phyloP scores from a whole-genome alignment of 31 red algal species.

The Bonnemaisonia californica region DNA sequence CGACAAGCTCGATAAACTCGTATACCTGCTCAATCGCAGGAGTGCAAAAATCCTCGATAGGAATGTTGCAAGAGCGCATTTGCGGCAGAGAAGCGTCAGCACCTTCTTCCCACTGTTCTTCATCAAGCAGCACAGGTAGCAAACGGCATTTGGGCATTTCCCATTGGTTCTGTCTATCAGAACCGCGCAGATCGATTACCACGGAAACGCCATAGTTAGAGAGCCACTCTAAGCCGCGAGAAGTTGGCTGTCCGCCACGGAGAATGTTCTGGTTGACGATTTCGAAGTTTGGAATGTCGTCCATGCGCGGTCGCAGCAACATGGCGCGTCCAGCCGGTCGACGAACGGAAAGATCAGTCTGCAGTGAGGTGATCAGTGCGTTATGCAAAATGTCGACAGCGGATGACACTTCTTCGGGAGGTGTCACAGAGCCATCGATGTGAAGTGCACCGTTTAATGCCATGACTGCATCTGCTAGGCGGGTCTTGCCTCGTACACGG shows the following conservation, averaged over 20 bases:
- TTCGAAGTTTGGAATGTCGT: conserved; percentile 83
- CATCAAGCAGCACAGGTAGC: background rate
- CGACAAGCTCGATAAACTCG: conserved; percentile 52
- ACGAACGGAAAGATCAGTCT: conserved; percentile 43
- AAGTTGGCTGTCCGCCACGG: conserved; percentile 66
- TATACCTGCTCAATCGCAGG: conserved; percentile 68
- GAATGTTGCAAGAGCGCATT: conserved; percentile 50
- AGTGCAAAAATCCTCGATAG: conserved; percentile 69
- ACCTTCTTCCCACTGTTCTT: too few species aligned
- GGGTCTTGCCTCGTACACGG: conserved; percentile 63
- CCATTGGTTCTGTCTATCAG: conserved; percentile 80
- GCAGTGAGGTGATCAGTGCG: conserved; percentile 27
- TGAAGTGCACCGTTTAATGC: conserved; percentile 10
- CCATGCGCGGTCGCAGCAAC: conserved; percentile 64
- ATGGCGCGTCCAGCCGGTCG: conserved; percentile 62
- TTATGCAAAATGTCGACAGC: conserved; percentile 11
- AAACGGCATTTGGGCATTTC: conserved; percentile 42
- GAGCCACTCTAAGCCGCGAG: conserved; percentile 64
- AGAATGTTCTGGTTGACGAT: conserved; percentile 37
- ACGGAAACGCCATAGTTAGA: conserved; percentile 56
- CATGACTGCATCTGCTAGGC: conserved; percentile 41
- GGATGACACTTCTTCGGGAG: background rate
- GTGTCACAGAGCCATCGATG: background rate
- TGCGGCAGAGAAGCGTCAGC: background rate
- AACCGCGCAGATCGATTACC: conserved; percentile 72